phyloP scores from a whole-genome alignment of 352 stramenopile species.

The Saprolegnia parasitica region DNA sequence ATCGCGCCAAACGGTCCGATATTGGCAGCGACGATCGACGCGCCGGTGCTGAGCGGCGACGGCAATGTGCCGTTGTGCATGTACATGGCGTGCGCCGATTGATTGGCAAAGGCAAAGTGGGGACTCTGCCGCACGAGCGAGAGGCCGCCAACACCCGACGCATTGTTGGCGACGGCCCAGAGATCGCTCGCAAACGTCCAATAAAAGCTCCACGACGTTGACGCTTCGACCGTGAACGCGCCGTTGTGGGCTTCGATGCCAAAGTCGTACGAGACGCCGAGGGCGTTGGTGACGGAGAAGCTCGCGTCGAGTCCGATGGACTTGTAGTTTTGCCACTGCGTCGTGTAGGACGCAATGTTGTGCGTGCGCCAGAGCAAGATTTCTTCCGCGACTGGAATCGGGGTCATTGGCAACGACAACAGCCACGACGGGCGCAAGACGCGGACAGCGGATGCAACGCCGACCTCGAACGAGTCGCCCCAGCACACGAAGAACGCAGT shows the following conservation, averaged over 20 bases:
- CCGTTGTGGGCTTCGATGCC: not conserved
- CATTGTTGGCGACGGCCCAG: not conserved
- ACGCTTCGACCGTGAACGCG: not conserved
- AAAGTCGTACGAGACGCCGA: not conserved
- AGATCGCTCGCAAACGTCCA: not conserved
- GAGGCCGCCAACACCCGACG: not conserved
- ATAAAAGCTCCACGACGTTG: not conserved
- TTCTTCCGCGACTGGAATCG: not conserved
- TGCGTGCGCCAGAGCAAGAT: not conserved
- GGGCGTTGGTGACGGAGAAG: not conserved
- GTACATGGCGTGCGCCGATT: not conserved
- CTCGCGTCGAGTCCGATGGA: not conserved
- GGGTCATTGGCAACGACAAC: too few species aligned
- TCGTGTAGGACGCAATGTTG: not conserved
- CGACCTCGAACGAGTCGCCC: conserved; percentile 1
- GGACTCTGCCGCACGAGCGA: not conserved
- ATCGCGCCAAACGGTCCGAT: conserved; percentile 7
- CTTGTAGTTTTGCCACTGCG: conserved; percentile 13
- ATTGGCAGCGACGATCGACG: not conserved
- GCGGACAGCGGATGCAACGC: not conserved
- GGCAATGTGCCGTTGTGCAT: not conserved
- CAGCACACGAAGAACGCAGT: not conserved
- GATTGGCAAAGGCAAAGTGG: not conserved
- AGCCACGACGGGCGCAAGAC: not conserved
- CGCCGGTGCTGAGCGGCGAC: not conserved